Conservation (phyloP, 1,284 basidiomycete species). For the Quambalaria eucalypti region DNA sequence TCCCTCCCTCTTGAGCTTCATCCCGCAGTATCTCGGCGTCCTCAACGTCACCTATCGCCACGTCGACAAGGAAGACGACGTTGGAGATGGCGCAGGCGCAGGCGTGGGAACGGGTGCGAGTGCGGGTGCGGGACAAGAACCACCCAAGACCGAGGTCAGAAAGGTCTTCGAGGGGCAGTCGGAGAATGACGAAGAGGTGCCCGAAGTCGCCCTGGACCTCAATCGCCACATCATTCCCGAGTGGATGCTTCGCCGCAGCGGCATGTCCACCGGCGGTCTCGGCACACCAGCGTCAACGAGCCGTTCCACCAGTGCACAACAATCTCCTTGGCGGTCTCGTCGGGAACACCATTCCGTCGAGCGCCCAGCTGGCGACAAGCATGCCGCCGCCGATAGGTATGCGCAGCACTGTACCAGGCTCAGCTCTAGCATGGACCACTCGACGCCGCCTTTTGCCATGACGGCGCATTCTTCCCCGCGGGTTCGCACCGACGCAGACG, state of each 20-base stretch:
- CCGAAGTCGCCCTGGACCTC: slow-evolving; percentile 74
- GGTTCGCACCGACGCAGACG: too few species aligned
- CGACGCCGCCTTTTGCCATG: neutral
- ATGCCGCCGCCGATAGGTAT: too few species aligned
- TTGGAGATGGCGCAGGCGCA: neutral
- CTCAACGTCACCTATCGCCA: slow-evolving; percentile 83
- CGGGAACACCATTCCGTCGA: neutral
- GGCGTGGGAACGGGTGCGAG: too few species aligned
- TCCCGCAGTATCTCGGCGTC: slow-evolving; percentile 91
- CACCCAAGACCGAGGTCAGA: slow-evolving; percentile 5
- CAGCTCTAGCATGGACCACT: slow-evolving; percentile 6
- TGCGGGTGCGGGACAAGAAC: too few species aligned
- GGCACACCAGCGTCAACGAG: neutral
- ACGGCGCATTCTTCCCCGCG: too few species aligned
- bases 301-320: too few species aligned
- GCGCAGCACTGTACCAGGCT: neutral
- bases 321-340: too few species aligned
- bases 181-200: slow-evolving; percentile 46
- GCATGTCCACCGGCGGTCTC: neutral
- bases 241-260: slow-evolving; percentile 58
- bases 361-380: too few species aligned
- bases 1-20: slow-evolving; percentile 80
- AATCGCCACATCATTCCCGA: slow-evolving; percentile 93
- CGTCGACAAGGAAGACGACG: slow-evolving; percentile 11
- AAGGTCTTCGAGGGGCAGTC: slow-evolving; percentile 40